Base-by-base conservation (phyloP, 75 land plant genomes). In the Isoetes taiwanensis region DNA sequence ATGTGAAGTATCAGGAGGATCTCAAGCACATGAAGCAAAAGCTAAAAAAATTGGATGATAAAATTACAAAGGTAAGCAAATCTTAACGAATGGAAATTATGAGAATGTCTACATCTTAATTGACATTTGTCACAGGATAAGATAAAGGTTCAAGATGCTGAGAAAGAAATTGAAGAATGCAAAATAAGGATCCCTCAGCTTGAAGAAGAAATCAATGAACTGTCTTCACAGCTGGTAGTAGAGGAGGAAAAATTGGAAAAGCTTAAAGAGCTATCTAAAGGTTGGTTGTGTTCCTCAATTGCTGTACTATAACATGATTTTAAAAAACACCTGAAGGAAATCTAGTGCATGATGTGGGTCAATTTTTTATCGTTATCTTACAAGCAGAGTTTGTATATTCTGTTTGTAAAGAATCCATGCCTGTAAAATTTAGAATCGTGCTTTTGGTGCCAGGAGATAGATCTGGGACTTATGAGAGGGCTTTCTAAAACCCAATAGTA, bases 21-120 rank as follows among this genome's bases (percentile, higher is more conserved):
- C 43, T 78, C 35, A 91, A 87, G 71, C 97, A 91, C 70, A 56
- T 77, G 75, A 83, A 86, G 55, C 87, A 81, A 53, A 91, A 87
- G 69, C 57, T 81, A 25, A 86, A 87, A 67, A 91, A 91, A 64
- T 57, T 91, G 43, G 89, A 83, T 2, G 95, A 86, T 21, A 91
- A 87, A 66, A 29, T 76, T 33, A 81, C 73, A 31, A 91, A 83
- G 79, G 97, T 76, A 70, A 38, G 39, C 39, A 14, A 37, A 14
- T 9, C 9, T 37, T 48, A 61, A 58, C 24, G 62, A 29, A n/a
- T 10, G 20, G 24, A 23, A 34, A 28, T 63, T 28, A 3, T 30
- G 26, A 21, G 32, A 59, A 46, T 52, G 2, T 19, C 35, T 20
- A 28, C 14, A 31, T 32, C 12, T 59, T 53, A 20, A 1, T 17